phyloP scores from a whole-genome alignment of 352 stramenopile genomes.

The Phytophthora crassamura region DNA sequence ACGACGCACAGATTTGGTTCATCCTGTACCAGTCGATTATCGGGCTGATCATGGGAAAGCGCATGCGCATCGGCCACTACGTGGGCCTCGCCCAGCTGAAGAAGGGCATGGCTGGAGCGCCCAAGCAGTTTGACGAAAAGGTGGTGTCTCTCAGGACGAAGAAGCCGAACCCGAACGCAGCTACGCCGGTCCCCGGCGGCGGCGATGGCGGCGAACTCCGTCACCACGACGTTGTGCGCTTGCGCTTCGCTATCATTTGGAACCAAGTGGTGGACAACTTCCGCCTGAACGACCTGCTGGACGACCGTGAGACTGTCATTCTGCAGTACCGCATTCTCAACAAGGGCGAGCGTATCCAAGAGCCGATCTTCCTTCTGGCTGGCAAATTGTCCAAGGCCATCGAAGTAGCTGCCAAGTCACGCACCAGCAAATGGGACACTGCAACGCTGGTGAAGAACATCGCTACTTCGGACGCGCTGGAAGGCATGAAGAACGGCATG shows the following conservation, averaged over 20 bases:
- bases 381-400: conserved; percentile 76
- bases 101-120: conserved; percentile 60
- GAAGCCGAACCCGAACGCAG: conserved; percentile 28
- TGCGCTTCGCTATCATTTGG: conserved; percentile 89
- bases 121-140: conserved; percentile 74
- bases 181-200: conserved; percentile 14
- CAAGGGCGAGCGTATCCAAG: conserved; percentile 72
- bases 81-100: conserved; percentile 72
- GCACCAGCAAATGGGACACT: conserved; percentile 55
- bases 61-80: conserved; percentile 82
- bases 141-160: conserved; percentile 60
- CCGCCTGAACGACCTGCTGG: conserved; percentile 81
- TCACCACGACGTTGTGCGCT: conserved; percentile 58
- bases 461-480: conserved; percentile 61
- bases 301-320: conserved; percentile 87
- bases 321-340: conserved; percentile 84
- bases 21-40: conserved; percentile 83
- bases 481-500: conserved; percentile 65
- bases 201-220: conserved; percentile 30
- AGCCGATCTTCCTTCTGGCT: conserved; percentile 84
- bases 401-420: conserved; percentile 60
- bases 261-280: conserved; percentile 90
- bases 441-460: conserved; percentile 67
- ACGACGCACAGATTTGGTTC: conserved; percentile 90
- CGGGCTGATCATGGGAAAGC: conserved; percentile 75